Base-by-base conservation (phyloP, 1,284 basidiomycete genomes). In the Mycena sp. region DNA sequence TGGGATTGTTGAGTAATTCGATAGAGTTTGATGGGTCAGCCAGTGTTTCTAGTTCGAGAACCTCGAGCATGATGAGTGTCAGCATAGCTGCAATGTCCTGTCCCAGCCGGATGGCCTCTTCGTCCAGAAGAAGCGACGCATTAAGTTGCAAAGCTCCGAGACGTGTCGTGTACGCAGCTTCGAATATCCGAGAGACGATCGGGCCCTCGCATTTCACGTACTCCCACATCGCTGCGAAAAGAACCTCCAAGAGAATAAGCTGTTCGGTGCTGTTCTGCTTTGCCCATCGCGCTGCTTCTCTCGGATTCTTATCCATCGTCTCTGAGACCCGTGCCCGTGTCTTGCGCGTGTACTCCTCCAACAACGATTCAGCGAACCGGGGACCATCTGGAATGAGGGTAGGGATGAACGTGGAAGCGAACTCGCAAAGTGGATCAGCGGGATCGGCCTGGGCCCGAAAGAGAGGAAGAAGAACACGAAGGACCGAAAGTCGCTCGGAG, bases 201-300 rank as follows among this genome's bases (percentile, higher is more conserved):
- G 81, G 76, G 2, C 90, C 90, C 37, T 81, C 83, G 67, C 92
- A 89, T 0, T 88, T 78, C 7, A 88, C 85, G 63, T 88, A 89
- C n/a, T 85, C 87, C 87, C 91, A 95, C 85, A 94, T 88, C 3
- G 89, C 83, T 85, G 93, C 93, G 74, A 96, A 96, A 30, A 95
- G 81, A 35, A 94, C 85, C 70, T 96, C 95, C 46, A 96, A 79
- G 23, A 95, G 74, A 9, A 89, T 87, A 29, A 95, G 80, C 72
- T 96, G 94, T 73, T 95, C 92, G 71, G 85, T 87, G 19, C 87
- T 74, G 69, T 88, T 90, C 72, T 94, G 93, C 74, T 93, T 94
- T 19, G 89, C 90, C 89, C 92, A 94, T 38, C 82, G 79, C 4
- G 88, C 82, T 2, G 90, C 88, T 26, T 85, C 81, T 59, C 83